Conservation (phyloP, 2,329 filamentous ascomycete genomes). For the Cylindrodendrum hubeiense region DNA sequence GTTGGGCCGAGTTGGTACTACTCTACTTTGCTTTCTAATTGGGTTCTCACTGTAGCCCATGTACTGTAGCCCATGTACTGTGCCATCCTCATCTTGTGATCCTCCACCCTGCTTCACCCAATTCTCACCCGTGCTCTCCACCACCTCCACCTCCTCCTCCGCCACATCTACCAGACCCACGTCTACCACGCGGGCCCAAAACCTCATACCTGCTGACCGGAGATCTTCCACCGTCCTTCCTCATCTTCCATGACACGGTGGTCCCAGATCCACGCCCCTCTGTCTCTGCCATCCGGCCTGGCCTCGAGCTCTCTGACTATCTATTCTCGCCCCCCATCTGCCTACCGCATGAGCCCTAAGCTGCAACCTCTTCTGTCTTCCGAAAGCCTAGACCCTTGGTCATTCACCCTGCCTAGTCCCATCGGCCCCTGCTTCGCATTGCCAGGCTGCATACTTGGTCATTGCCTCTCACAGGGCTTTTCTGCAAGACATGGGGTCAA, state of each 20-base stretch:
- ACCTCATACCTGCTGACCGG: constrained; percentile 36
- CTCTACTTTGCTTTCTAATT: background rate
- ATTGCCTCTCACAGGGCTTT: constrained; percentile 35
- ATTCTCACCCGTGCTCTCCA: constrained; percentile 22
- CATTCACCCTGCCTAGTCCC: constrained; percentile 35
- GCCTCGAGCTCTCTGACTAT: constrained; percentile 28
- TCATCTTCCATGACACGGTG: constrained; percentile 30
- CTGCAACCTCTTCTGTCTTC: constrained; percentile 15
- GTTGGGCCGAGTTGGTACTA: constrained; percentile 20
- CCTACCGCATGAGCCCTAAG: constrained; percentile 39
- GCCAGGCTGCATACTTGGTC: constrained; percentile 23
- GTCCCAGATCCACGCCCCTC: constrained; percentile 39
- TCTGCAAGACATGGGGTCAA: constrained; percentile 28
- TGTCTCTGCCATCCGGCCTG: constrained; percentile 30
- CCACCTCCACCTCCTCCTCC: constrained; percentile 31
- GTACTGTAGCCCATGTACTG: background rate
- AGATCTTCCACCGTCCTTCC: constrained; percentile 41
- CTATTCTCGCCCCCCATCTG: constrained; percentile 18
- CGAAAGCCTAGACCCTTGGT: constrained; percentile 36
- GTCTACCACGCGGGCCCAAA: constrained; percentile 35
- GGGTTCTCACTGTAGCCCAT: background rate
- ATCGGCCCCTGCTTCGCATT: constrained; percentile 36
- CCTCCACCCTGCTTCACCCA: constrained; percentile 22
- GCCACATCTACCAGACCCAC: constrained; percentile 34
- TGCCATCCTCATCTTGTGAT: constrained; percentile 17